Evolutionary conservation across 73 alveolate species (phyloP).

Genomic region (Urostyla sp.): DNA sequence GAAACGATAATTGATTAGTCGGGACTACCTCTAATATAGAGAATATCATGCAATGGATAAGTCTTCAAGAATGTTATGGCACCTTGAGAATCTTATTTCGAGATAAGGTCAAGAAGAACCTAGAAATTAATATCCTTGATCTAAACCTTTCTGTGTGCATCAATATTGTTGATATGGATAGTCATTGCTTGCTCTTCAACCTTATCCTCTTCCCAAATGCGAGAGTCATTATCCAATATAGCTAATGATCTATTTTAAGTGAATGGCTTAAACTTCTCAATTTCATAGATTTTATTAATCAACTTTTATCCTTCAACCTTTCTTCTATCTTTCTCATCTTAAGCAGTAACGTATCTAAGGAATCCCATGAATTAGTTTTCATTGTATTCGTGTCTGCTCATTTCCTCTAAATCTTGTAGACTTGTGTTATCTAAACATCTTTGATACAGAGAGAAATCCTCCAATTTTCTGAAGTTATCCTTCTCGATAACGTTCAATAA

Average conservation of each 20-base stretch:
- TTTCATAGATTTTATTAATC: neutral
- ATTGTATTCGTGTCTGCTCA: neutral
- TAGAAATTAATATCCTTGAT: slow-evolving; percentile 14
- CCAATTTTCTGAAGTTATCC: slow-evolving; percentile 23
- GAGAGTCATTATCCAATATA: slow-evolving; percentile 32
- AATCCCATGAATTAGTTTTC: slow-evolving; percentile 35
- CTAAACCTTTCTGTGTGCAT: neutral
- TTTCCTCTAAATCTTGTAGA: slow-evolving; percentile 5
- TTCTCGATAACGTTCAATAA: slow-evolving; percentile 4
- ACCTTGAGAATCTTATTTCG: neutral
- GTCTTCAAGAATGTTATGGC: neutral
- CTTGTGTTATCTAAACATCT: neutral
- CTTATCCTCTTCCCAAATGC: slow-evolving; percentile 16
- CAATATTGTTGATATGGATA: neutral
- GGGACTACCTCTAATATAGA: slow-evolving; percentile 15
- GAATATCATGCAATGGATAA: slow-evolving; percentile 3
- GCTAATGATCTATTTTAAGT: slow-evolving; percentile 18
- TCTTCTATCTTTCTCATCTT: neutral
- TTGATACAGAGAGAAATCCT: neutral
- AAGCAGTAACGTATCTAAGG: slow-evolving; percentile 14
- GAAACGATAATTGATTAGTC: neutral
- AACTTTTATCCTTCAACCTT: slow-evolving; percentile 8
- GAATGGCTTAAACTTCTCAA: slow-evolving; percentile 26
- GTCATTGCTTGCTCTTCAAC: neutral
- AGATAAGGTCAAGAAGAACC: neutral